phyloP scores from a whole-genome alignment of 495 filamentous ascomycete species.

The Parathielavia appendiculata region DNA sequence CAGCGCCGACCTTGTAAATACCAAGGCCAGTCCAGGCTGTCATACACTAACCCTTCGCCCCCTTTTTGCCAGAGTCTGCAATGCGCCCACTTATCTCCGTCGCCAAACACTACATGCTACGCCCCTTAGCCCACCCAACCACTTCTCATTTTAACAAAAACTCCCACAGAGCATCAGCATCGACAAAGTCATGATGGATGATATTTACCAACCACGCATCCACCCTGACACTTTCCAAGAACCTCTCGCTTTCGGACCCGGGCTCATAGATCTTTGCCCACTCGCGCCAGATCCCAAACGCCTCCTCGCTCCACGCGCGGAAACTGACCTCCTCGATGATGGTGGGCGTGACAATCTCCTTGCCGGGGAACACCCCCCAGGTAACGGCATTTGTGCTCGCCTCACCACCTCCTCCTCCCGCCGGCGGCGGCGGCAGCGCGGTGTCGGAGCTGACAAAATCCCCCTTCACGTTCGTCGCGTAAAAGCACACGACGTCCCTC shows the following conservation, averaged over 20 bases:
- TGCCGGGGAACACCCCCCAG: constrained; percentile 92
- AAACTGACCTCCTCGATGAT: constrained; percentile 98
- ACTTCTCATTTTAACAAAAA: constrained; percentile 20
- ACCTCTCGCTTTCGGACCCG: constrained; percentile 56
- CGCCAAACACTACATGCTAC: not conserved
- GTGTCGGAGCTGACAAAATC: constrained; percentile 64
- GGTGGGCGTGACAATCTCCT: constrained; percentile 95
- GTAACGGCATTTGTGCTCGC: constrained; percentile 85
- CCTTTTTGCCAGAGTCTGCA: too few species aligned
- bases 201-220: constrained; percentile 87
- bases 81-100: not conserved
- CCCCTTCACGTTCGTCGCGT: constrained; percentile 68
- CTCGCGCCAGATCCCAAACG: constrained; percentile 90
- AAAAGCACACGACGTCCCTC: constrained; percentile 68
- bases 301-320: constrained; percentile 91
- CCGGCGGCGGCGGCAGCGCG: constrained; percentile 8
- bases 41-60: too few species aligned
- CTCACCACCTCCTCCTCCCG: constrained; percentile 25
- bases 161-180: constrained; percentile 61
- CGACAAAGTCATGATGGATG: constrained; percentile 77
- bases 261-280: constrained; percentile 81
- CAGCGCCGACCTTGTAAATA: too few species aligned
- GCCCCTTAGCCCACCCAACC: not conserved
- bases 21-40: too few species aligned
- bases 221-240: constrained; percentile 59